Evolutionary conservation across 2,329 filamentous ascomycete species (phyloP), one percentile per base, ranked within the genome.

Genomic region (Akanthomyces lecanii): DNA sequence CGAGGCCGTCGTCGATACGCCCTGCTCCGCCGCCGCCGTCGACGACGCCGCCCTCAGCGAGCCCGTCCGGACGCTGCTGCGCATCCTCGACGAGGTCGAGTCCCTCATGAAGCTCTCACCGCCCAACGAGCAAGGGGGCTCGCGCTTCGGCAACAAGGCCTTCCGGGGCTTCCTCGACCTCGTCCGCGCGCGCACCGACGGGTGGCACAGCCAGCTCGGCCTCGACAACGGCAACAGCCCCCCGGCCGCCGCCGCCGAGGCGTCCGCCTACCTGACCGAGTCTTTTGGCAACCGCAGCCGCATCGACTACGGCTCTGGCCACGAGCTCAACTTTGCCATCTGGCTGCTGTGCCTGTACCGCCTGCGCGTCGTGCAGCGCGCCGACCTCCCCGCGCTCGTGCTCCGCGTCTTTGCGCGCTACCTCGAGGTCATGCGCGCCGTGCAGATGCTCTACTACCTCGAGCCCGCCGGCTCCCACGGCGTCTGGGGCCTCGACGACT

Each of bases 401-500:
- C 84, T 98, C 53, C 80, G 85, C 63, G 85, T 97, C 62, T 97
- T 98, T 73, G 81, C 85, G 38, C 86, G 87, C 59, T 99, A 99
- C 73, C 85, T 99, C 52, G 77, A 80, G 56, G 81, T 98, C 62
- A 97, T 98, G 92, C 91, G 93, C 61, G 81, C 84, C 28, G 84
- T 98, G 18, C 95, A 99, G 75, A 88, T 87, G 66, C 91, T 92
- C 3, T 99, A 99, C 77, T 99, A 99, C 72, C 87, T 99, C 57
- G 95, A 99, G 72, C 95, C 95, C 2, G 95, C 95, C 0, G 95
- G 95, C 16, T 97, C 94, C 0, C 95, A 99, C 74, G 95, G 95
- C 47, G 95, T 99, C 28, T 99, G 95, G 95, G 95, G 95, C 21
- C 80, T 99, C 1, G 95, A 99, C 71, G 95, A 99, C 75, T 97